Evolutionary conservation across 371 early-diverging fungal species (phyloP).

Genomic region (Mortierella sp.): DNA sequence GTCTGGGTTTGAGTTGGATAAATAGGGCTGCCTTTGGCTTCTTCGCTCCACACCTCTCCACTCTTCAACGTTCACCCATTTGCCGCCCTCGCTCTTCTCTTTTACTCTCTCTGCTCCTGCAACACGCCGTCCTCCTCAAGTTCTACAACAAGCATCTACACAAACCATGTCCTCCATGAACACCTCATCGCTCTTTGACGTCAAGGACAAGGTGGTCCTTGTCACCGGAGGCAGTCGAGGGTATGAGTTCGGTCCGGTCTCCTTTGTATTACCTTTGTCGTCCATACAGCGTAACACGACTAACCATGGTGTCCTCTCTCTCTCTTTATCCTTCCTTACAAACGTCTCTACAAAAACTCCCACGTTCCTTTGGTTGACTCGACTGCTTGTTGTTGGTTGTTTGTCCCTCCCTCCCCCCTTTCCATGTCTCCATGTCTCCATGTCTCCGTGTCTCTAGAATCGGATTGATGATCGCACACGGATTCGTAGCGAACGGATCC

Average conservation of each 20-base stretch:
- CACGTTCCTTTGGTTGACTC: too few species aligned
- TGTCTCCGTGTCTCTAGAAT: constrained; percentile 42
- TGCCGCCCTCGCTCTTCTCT: too few species aligned
- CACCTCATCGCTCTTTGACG: constrained; percentile 69
- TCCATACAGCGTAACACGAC: constrained; percentile 67
- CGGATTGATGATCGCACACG: constrained; percentile 79
- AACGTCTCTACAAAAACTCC: too few species aligned
- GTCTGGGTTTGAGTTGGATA: not conserved
- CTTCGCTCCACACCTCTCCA: constrained; percentile 1
- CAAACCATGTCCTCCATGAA: constrained; percentile 46
- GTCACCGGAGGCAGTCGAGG: constrained; percentile 94
- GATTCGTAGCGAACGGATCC: constrained; percentile 80
- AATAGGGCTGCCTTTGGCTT: too few species aligned
- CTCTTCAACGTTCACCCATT: too few species aligned
- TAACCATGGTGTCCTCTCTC: constrained; percentile 57
- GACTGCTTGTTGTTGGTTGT: too few species aligned
- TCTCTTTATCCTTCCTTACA: not conserved
- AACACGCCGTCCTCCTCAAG: not conserved
- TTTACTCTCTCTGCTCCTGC: not conserved
- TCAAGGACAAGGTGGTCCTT: constrained; percentile 89
- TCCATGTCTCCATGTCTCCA: too few species aligned
- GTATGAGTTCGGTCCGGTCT: constrained; percentile 22
- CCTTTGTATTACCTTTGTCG: not conserved
- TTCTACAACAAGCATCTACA: not conserved
- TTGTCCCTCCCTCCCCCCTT: too few species aligned